Percentiles rank a stretch among this genome's conserved stretches.
Evolutionary conservation across 2,329 filamentous ascomycete genomes (phyloP).

Genomic region (Diaporthe sp.): DNA sequence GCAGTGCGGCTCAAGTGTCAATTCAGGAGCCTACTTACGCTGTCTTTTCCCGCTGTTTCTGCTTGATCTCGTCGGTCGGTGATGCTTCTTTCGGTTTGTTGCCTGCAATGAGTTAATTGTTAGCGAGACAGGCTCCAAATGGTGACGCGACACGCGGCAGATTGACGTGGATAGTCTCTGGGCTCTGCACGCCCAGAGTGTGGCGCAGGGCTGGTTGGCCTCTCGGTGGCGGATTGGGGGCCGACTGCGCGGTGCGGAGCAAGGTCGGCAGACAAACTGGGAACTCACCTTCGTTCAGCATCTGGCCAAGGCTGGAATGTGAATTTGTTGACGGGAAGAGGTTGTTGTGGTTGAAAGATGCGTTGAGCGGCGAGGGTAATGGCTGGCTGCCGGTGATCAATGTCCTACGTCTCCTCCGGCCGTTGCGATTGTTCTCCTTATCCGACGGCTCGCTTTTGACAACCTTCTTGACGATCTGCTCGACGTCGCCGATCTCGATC

Average conservation of each 20-base stretch:
- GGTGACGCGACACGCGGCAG: slow-evolving; percentile 7
- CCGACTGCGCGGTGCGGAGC: slow-evolving; percentile 1
- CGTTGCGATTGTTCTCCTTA: slow-evolving; percentile 93
- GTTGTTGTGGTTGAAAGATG: slow-evolving; percentile 86
- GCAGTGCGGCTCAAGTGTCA: background rate
- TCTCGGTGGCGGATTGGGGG: slow-evolving; percentile 10
- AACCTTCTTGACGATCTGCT: slow-evolving; percentile 97
- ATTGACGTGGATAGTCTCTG: slow-evolving; percentile 4
- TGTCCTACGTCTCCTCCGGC: slow-evolving; percentile 88
- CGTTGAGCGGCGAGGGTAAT: slow-evolving; percentile 92
- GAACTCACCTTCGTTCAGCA: slow-evolving; percentile 82
- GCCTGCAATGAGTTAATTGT: slow-evolving; percentile 44
- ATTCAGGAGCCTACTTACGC: slow-evolving; percentile 74
- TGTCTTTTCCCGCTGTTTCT: slow-evolving; percentile 91
- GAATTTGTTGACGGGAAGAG: slow-evolving; percentile 75
- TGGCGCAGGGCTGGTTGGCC: slow-evolving; percentile 27
- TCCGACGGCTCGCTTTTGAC: slow-evolving; percentile 83
- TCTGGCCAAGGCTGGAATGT: slow-evolving; percentile 84
- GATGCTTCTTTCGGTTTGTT: slow-evolving; percentile 59
- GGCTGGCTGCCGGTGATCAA: slow-evolving; percentile 98
- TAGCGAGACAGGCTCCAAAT: background rate
- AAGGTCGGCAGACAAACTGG: slow-evolving; percentile 12
- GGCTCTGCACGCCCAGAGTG: background rate
- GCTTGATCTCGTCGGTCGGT: slow-evolving; percentile 72
- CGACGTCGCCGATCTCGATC: slow-evolving; percentile 98